These are phyloP conservation scores for Penicillium pancosmium DNA, from an alignment of 495 filamentous ascomycete species.

Conservation along the genomic window DNA sequence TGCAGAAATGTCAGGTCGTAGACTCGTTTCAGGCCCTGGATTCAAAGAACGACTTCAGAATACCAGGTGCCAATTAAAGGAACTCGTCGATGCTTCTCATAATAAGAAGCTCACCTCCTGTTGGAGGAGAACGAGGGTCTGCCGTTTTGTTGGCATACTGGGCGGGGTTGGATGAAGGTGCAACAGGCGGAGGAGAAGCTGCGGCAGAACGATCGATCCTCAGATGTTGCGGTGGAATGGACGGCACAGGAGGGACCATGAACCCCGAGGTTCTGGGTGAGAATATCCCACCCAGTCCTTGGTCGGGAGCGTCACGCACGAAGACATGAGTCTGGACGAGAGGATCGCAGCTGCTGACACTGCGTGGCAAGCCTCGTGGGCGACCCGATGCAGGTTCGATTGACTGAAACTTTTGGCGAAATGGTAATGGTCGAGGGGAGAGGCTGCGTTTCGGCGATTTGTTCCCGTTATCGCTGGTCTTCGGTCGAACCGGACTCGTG, in stretches of 20 bases:
- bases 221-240: slow-evolving; percentile 32
- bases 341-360: slow-evolving; percentile 33
- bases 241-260: slow-evolving; percentile 40
- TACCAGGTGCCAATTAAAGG: slow-evolving; percentile 35
- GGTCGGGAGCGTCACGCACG: slow-evolving; percentile 39
- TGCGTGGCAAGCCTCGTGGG: slow-evolving; percentile 22
- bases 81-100: slow-evolving; percentile 59
- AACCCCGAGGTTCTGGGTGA: slow-evolving; percentile 55
- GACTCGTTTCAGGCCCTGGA: slow-evolving; percentile 35
- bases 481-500: slow-evolving; percentile 29
- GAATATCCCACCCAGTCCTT: slow-evolving; percentile 40
- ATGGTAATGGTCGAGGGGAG: slow-evolving; percentile 47
- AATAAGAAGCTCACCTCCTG: slow-evolving; percentile 49
- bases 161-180: slow-evolving; percentile 19
- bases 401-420: slow-evolving; percentile 45
- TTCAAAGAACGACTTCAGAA: slow-evolving; percentile 4
- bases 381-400: slow-evolving; percentile 27
- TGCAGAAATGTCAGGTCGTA: slow-evolving; percentile 34
- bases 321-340: slow-evolving; percentile 40
- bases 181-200: slow-evolving; percentile 11
- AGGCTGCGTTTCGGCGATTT: slow-evolving; percentile 43
- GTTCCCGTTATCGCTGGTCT: slow-evolving; percentile 33
- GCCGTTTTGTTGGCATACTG: slow-evolving; percentile 36
- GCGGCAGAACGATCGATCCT: slow-evolving; percentile 38
- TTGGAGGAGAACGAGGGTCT: slow-evolving; percentile 54